phyloP scores from a whole-genome alignment of 2,329 filamentous ascomycete species.

The Colletotrichum sp. region DNA sequence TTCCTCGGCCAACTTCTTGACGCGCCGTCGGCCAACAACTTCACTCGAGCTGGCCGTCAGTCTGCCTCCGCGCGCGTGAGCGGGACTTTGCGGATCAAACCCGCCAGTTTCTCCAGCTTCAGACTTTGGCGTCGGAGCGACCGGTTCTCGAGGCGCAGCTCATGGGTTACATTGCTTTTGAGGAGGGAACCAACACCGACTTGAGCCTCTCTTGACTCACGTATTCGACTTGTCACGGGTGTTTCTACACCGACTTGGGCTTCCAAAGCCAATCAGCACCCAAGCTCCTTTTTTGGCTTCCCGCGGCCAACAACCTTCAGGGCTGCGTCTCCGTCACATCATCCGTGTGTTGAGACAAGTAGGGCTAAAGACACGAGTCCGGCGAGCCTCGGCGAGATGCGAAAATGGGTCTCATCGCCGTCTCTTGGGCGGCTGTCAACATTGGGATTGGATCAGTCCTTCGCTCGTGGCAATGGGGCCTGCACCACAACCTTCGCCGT shows the following conservation, averaged over 20 bases:
- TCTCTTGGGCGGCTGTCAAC: not conserved
- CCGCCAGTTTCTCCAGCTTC: not conserved
- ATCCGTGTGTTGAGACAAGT: not conserved
- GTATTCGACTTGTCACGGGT: not conserved
- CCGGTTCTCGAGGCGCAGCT: not conserved
- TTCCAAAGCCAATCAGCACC: not conserved
- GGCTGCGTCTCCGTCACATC: not conserved
- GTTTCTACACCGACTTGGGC: not conserved
- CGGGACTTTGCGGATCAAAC: not conserved
- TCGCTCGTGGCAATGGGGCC: not conserved
- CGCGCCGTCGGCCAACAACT: not conserved
- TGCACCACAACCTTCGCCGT: not conserved
- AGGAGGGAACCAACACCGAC: not conserved
- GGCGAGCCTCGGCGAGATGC: not conserved
- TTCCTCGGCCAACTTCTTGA: not conserved
- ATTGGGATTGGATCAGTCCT: not conserved
- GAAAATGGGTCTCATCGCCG: not conserved
- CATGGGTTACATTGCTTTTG: not conserved
- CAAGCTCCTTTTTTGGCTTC: not conserved
- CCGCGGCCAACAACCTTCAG: not conserved
- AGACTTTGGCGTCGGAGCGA: not conserved
- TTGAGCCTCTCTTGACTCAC: conserved; percentile 16
- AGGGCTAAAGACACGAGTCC: not conserved
- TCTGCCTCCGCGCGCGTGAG: not conserved
- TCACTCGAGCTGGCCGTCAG: not conserved